These are phyloP conservation scores for Fusarium fracticaudum DNA, from an alignment of 2,329 filamentous ascomycete genomes.

Conservation along the genomic window DNA sequence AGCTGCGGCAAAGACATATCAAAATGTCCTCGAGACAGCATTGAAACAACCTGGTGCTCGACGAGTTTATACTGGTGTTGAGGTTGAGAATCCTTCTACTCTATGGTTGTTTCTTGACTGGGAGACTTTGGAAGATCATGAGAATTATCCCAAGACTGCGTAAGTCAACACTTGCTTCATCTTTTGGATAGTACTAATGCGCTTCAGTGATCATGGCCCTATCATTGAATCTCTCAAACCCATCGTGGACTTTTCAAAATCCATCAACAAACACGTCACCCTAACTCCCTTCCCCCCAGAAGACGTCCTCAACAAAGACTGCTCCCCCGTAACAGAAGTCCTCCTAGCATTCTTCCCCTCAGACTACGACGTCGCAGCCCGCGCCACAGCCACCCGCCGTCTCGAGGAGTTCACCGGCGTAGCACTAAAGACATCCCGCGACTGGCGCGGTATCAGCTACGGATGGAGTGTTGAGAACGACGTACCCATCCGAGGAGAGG, in stretches of 20 bases:
- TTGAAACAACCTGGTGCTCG: slow-evolving; percentile 38
- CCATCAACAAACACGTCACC: slow-evolving; percentile 36
- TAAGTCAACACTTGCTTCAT: background rate
- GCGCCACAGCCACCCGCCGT: slow-evolving; percentile 27
- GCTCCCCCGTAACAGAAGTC: slow-evolving; percentile 36
- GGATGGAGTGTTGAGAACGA: slow-evolving; percentile 49
- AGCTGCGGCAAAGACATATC: slow-evolving; percentile 22
- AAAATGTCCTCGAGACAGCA: slow-evolving; percentile 27
- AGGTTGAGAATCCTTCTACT: slow-evolving; percentile 39
- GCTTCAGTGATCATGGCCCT: slow-evolving; percentile 4
- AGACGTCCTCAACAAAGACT: slow-evolving; percentile 32
- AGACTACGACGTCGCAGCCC: slow-evolving; percentile 31
- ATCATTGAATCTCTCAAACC: slow-evolving; percentile 33
- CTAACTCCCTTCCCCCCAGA: slow-evolving; percentile 34
- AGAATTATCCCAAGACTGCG: slow-evolving; percentile 29
- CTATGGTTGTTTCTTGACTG: slow-evolving; percentile 43
- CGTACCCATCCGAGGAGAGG: slow-evolving; percentile 43
- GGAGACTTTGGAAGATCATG: slow-evolving; percentile 35
- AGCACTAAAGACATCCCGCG: slow-evolving; percentile 28
- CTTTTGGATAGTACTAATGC: rapidly evolving
- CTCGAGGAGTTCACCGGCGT: slow-evolving; percentile 25
- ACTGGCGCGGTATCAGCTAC: slow-evolving; percentile 40
- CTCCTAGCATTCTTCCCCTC: slow-evolving; percentile 35
- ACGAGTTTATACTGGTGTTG: slow-evolving; percentile 34
- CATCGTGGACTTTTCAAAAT: slow-evolving; percentile 22